Evolutionary conservation across 2,329 filamentous ascomycete species (phyloP), one percentile per base, ranked within the genome.

Genomic region (Neopestalotiopsis sp.): DNA sequence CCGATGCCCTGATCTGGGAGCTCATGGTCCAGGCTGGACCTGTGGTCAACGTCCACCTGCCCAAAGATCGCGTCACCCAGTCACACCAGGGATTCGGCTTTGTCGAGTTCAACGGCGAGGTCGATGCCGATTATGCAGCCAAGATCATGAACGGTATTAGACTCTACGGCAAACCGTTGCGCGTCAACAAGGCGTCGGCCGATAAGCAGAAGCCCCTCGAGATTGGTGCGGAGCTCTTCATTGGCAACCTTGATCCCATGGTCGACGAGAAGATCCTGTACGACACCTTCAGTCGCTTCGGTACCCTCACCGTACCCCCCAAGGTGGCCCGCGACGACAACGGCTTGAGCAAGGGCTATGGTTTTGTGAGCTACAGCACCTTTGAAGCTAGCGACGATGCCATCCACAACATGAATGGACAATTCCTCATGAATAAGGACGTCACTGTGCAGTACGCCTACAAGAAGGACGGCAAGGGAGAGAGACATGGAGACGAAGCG

Each of bases 391-490:
- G 94, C 12, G 96, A 99, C 77, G 92, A 94, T 71, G 95, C 96
- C 57, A 94, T 97, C 71, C 88, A 91, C 73, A 96, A 95, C 79
- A 95, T 99, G 92, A 93, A 97, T 79, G 94, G 94, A 65, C 95
- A 98, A 83, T 98, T 96, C 81, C 89, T 99, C 70, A 95, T 97
- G 86, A 97, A 96, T 86, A 97, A 97, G 84, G 93, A 97, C 81
- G 92, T 98, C 75, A 93, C 92, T 2, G 96, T 99, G 59, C 95
- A 98, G 81, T 99, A 98, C 81, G 96, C 96, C 53, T 98, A 97
- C 88, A 99, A 99, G 87, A 98, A 98, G 83, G 96, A 99, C 77
- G 96, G 96, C 74, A 97, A 97, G 83, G 95, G 95, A 75, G 95
- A 98, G 83, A 88, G 96, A 69, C 96, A 99, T 79, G 96, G 96